Evolutionary conservation across 2,329 filamentous ascomycete species (phyloP).

Genomic region (Kalmusia sp.): DNA sequence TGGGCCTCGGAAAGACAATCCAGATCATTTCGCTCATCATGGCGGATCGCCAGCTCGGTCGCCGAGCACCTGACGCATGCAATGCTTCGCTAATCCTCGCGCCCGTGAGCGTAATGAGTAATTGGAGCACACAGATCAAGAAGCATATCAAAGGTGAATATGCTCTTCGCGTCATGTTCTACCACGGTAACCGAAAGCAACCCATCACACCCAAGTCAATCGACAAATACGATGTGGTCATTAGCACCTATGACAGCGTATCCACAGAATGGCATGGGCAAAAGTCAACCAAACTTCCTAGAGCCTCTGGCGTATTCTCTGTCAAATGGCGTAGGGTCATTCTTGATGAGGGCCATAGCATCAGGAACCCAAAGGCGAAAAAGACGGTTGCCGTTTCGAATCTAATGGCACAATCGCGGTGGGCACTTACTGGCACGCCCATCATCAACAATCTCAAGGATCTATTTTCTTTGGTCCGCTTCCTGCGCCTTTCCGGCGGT

Average conservation of each 20-base stretch:
- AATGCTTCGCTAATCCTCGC: constrained; percentile 79
- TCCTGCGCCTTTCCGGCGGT: constrained; percentile 77
- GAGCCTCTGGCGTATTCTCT: constrained; percentile 59
- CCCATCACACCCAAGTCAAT: constrained; percentile 62
- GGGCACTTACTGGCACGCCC: constrained; percentile 69
- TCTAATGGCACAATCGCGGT: constrained; percentile 74
- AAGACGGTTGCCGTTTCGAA: constrained; percentile 71
- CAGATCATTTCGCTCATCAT: constrained; percentile 84
- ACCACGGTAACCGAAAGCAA: constrained; percentile 70
- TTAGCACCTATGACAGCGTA: constrained; percentile 85
- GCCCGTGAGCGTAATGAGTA: constrained; percentile 86
- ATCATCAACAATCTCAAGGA: constrained; percentile 86
- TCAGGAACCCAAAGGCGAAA: constrained; percentile 79
- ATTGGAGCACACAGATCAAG: constrained; percentile 83
- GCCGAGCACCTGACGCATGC: constrained; percentile 23
- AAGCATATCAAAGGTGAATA: constrained; percentile 72
- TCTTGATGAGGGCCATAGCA: constrained; percentile 66
- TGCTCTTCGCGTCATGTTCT: constrained; percentile 71
- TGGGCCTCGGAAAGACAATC: constrained; percentile 90
- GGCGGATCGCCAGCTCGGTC: constrained; percentile 53
- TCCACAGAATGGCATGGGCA: constrained; percentile 67
- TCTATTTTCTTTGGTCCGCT: constrained; percentile 79
- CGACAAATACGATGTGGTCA: constrained; percentile 73
- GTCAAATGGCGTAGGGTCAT: constrained; percentile 75
- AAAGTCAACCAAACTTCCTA: constrained; percentile 44